Conservation (phyloP, 2,329 filamentous ascomycete species). For the Gnomoniopsis sp. region DNA sequence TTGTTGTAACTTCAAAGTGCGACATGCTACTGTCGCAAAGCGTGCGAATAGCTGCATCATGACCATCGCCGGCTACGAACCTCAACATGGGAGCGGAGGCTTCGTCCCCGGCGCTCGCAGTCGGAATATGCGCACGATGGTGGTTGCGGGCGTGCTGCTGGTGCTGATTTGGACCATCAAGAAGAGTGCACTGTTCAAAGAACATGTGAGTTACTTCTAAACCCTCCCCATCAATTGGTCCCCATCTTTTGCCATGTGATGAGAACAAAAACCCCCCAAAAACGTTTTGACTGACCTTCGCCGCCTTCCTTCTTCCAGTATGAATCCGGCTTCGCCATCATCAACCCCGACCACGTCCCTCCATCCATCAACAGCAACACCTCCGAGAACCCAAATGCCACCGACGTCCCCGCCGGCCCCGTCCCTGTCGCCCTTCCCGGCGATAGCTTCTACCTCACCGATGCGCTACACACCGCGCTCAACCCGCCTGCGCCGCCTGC, state of each 20-base stretch:
- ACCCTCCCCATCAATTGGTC: background rate
- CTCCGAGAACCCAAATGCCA: background rate
- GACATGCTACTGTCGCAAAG: background rate
- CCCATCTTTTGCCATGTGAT: background rate
- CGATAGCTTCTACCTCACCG: conserved; percentile 15
- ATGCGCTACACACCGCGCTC: conserved; percentile 12
- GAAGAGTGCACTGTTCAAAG: conserved; percentile 6
- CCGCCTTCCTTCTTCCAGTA: background rate
- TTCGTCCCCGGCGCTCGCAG: conserved; percentile 7
- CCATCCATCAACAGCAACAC: background rate
- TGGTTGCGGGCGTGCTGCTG: conserved; percentile 10
- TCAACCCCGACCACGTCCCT: conserved; percentile 7
- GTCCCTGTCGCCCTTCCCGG: background rate
- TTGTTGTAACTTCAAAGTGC: background rate
- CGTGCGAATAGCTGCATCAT: conserved; percentile 2
- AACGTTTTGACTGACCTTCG: background rate
- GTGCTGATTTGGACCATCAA: conserved; percentile 15
- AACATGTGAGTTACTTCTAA: background rate
- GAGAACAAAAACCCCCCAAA: background rate
- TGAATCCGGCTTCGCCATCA: conserved; percentile 13
- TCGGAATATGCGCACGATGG: conserved; percentile 12
- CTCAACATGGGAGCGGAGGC: conserved; percentile 2
- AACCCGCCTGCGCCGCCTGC: conserved; percentile 11
- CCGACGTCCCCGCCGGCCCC: background rate
- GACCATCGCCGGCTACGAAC: conserved; percentile 1